Evolutionary conservation across 2,329 filamentous ascomycete species (phyloP), one percentile per base, ranked within the genome.

Genomic region (Stenocarpella maydis): DNA sequence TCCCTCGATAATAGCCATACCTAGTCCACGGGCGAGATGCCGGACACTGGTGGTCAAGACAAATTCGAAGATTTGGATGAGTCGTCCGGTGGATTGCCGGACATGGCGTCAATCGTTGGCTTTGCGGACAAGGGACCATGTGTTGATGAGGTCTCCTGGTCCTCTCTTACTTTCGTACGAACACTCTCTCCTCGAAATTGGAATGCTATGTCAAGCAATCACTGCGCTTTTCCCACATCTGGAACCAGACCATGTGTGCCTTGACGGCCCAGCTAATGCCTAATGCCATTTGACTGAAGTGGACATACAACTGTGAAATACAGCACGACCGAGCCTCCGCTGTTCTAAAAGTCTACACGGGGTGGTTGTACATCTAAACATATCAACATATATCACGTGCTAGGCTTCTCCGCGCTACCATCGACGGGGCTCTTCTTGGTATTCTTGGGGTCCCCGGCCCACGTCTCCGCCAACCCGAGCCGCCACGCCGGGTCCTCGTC

Each of bases 381-480:
- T 37, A 37, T 37, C 34, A 17, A 15, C 49, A 1, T 24, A 49
- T 67, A 69, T 45, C 47, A 49, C 21, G 67, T 69, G 55, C 67
- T 69, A 14, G 70, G 63, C 60, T 75, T 78, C 9, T 88, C 82
- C 66, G 85, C 75, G 73, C 86, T 86, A 45, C 83, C 84, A 67
- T 88, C 86, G 8, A 88, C 85, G 4, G 82, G 80, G 71, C 86
- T 89, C 77, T 80, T 84, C 74, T 85, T 87, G 68, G 79, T 82
- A 53, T 81, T 78, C 41, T 78, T 78, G 19, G 83, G 84, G 71
- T 88, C 86, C 60, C 81, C 81, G 2, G 87, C 83, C 91, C 93
- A 98, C 1, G 94, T 97, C 79, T 95, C 92, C 0, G 92, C 93
- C 34, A 95, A 81, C 10, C 90, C 91, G 58, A 90, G 87, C 73